Evolutionary conservation across 257 asterid genomes (phyloP), one percentile per base, ranked within the genome.

Genomic region (Nicotiana noctiflora): DNA sequence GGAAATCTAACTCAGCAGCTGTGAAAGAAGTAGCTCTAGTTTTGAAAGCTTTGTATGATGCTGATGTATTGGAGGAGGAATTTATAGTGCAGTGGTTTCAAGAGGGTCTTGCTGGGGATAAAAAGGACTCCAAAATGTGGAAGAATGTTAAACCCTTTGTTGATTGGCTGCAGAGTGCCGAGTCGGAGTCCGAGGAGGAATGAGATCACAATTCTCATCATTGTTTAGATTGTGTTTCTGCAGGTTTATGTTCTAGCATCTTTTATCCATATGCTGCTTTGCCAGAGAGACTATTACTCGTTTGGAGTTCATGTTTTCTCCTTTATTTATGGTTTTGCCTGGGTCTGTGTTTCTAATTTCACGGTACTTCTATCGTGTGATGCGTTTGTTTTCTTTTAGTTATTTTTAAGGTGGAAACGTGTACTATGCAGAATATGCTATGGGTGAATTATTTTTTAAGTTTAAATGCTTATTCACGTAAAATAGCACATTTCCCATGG

Each of bases 91-190:
- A 68, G 56, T 84, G 87, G 84, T 84, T 76, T 46, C 3, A 59
- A 19, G 76, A 61, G 37, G 87, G 87, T 12, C 49, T 67, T 76
- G 23, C 0, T 19, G 80, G 84, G 34, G 63, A 60, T 52, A 76
- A 77, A 23, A 84, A 57, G 56, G 84, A 60, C 62, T 56, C 80
- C 2, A 81, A 76, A 31, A 27, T 76, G 12, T 84, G 87, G 87
- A 84, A 77, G 84, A 84, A 84, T 46, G 80, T 61, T 11, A 81
- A 81, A 62, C 84, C 84, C 14, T 81, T 84, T 8, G 65, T 81
- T 11, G 82, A 84, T 10, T 84, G 87, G 84, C 80, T 84, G 57
- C 87, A 84, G 81, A 84, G 84, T 52, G 87, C 87, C 2, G 87
- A 84, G 74, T 84, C 84, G 0, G 87, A 81, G 60, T 65, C 84